phyloP scores from a whole-genome alignment of 2,329 filamentous ascomycete species.

The Herpomyces periplanetae region DNA sequence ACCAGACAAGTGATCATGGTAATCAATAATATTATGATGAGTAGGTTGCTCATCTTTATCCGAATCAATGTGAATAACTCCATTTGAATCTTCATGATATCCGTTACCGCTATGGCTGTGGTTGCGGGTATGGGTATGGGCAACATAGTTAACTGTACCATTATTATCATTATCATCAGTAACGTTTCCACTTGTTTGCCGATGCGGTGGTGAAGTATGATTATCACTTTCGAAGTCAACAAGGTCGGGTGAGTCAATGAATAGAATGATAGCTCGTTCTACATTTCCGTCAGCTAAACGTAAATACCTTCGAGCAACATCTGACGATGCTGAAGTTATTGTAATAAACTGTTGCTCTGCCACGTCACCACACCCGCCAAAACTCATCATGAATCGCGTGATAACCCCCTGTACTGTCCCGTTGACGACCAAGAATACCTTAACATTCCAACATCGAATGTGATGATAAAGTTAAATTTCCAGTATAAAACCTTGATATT shows the following conservation, averaged over 20 bases:
- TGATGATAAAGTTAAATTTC: too few relatives aligned
- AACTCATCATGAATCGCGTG: too few relatives aligned
- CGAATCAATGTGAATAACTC: slow-evolving; percentile 34
- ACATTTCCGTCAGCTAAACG: slow-evolving; percentile 47
- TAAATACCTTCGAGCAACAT: slow-evolving; percentile 43
- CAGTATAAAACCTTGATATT: too few relatives aligned
- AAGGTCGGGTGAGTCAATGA: slow-evolving; percentile 50
- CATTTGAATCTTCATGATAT: slow-evolving; percentile 13
- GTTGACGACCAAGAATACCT: too few relatives aligned
- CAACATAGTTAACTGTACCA: too few relatives aligned
- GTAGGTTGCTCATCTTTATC: slow-evolving; percentile 18
- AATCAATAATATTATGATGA: slow-evolving; percentile 9
- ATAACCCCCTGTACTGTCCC: too few relatives aligned
- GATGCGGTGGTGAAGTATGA: slow-evolving; percentile 6
- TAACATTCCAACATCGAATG: too few relatives aligned
- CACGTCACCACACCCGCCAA: too few relatives aligned
- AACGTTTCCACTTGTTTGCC: slow-evolving; percentile 8
- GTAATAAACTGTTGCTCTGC: slow-evolving; percentile 31
- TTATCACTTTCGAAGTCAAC: slow-evolving; percentile 10
- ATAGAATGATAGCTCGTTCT: slow-evolving; percentile 54
- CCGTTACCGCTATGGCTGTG: slow-evolving; percentile 3
- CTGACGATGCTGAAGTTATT: slow-evolving; percentile 34
- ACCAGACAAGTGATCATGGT: slow-evolving; percentile 8
- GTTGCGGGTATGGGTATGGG: too few relatives aligned
- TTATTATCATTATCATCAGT: too few relatives aligned